These are phyloP conservation scores for Aspergillus caelatus DNA, from an alignment of 2,329 filamentous ascomycete species.

Conservation along the genomic window DNA sequence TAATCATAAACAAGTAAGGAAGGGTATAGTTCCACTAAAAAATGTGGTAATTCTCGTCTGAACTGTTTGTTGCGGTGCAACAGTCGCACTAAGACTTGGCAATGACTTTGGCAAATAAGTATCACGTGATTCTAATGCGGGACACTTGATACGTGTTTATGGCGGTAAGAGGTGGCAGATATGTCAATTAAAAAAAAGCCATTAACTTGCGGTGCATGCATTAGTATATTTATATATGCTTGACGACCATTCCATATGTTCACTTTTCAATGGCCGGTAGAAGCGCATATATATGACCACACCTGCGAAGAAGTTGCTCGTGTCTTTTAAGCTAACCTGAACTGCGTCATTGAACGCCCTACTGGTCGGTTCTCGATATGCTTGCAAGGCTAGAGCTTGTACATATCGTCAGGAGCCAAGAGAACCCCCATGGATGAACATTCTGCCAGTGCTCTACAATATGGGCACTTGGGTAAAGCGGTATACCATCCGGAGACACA, in stretches of 20 bases:
- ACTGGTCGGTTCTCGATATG: constrained; percentile 31
- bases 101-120: not conserved
- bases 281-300: constrained; percentile 5
- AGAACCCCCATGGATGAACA: constrained; percentile 61
- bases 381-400: constrained; percentile 25
- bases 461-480: constrained; percentile 59
- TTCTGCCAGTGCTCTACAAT: constrained; percentile 53
- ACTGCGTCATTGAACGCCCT: constrained; percentile 3
- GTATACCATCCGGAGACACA: constrained; percentile 52
- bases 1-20: not conserved
- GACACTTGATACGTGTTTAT: not conserved
- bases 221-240: not conserved
- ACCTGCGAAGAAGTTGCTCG: not conserved
- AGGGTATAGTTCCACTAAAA: not conserved
- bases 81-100: constrained; percentile 19
- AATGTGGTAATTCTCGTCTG: not conserved
- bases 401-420: constrained; percentile 32
- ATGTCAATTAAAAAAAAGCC: not conserved
- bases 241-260: constrained; percentile 9
- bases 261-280: constrained; percentile 7
- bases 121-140: not conserved
- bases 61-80: constrained; percentile 35
- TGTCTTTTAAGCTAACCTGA: not conserved
- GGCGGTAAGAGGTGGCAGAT: constrained; percentile 3
- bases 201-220: not conserved